Conservation (phyloP, 2,329 filamentous ascomycete genomes). For the Venturia aucupariae region DNA sequence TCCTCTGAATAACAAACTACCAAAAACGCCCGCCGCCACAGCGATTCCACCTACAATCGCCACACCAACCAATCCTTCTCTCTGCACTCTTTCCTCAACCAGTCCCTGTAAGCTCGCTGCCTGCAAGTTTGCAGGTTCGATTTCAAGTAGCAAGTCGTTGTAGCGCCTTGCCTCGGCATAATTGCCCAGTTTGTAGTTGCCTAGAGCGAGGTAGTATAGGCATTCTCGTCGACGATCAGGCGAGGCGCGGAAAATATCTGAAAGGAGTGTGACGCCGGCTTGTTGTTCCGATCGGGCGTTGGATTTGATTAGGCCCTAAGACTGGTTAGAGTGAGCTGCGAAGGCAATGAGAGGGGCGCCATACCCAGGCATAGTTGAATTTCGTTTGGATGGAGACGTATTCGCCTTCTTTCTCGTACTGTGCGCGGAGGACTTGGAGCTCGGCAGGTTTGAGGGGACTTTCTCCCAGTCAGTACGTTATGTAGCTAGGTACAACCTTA, state of each 20-base stretch:
- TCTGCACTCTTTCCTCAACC: conserved; percentile 94
- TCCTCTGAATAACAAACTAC: conserved; percentile 75
- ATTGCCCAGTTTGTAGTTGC: conserved; percentile 97
- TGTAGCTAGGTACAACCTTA: background rate
- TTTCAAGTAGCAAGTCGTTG: conserved; percentile 84
- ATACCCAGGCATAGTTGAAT: conserved; percentile 98
- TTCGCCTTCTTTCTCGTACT: conserved; percentile 96
- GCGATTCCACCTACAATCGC: conserved; percentile 91
- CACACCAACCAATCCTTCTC: conserved; percentile 86
- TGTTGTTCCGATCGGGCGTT: conserved; percentile 77
- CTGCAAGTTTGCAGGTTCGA: conserved; percentile 87
- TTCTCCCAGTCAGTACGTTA: conserved; percentile 15
- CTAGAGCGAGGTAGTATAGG: conserved; percentile 93
- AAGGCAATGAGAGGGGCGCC: conserved; percentile 18
- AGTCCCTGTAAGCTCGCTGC: conserved; percentile 74
- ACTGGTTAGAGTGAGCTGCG: background rate
- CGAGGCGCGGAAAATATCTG: conserved; percentile 90
- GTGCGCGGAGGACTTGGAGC: conserved; percentile 80
- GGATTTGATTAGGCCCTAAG: conserved; percentile 89
- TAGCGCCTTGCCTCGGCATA: conserved; percentile 91
- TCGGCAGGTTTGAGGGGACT: conserved; percentile 87
- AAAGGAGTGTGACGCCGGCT: conserved; percentile 84
- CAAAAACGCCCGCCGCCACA: conserved; percentile 86
- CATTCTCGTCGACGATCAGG: conserved; percentile 94
- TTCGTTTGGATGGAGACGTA: conserved; percentile 97